Conservation (phyloP, 257 asterid species). For the Coffea canephora region DNA sequence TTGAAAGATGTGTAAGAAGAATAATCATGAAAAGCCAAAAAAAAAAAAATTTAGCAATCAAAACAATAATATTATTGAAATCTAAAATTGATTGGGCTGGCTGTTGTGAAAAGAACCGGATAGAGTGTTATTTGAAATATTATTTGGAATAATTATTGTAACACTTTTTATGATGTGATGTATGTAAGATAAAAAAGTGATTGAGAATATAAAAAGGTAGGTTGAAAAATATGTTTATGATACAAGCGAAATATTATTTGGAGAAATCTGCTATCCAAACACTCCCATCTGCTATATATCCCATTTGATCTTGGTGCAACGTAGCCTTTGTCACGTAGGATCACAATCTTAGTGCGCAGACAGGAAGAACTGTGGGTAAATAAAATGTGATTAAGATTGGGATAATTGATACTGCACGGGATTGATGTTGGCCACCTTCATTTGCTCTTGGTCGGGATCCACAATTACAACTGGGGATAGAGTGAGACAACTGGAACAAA, state of each 20-base stretch:
- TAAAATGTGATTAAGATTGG: not conserved
- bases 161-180: too few relatives aligned
- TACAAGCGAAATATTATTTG: too few relatives aligned
- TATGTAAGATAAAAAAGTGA: too few relatives aligned
- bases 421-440: constrained; percentile 31
- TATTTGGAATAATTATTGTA: too few relatives aligned
- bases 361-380: not conserved
- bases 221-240: too few relatives aligned
- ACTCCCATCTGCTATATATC: too few relatives aligned
- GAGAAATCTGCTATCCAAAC: too few relatives aligned
- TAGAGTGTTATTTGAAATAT: too few relatives aligned
- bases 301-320: too few relatives aligned
- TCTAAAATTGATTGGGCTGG: not conserved
- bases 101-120: not conserved
- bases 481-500: constrained; percentile 12
- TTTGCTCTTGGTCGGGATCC: constrained; percentile 29
- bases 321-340: not conserved
- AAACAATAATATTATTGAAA: not conserved
- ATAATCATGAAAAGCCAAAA: too few relatives aligned
- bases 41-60: too few relatives aligned
- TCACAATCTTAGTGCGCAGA: constrained; percentile 6
- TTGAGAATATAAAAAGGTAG: too few relatives aligned
- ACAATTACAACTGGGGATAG: constrained; percentile 26
- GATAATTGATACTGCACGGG: constrained; percentile 22
- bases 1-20: not conserved